phyloP scores from a whole-genome alignment of 108 stramenopile species.

The Pseudonitzschia multistriata region DNA sequence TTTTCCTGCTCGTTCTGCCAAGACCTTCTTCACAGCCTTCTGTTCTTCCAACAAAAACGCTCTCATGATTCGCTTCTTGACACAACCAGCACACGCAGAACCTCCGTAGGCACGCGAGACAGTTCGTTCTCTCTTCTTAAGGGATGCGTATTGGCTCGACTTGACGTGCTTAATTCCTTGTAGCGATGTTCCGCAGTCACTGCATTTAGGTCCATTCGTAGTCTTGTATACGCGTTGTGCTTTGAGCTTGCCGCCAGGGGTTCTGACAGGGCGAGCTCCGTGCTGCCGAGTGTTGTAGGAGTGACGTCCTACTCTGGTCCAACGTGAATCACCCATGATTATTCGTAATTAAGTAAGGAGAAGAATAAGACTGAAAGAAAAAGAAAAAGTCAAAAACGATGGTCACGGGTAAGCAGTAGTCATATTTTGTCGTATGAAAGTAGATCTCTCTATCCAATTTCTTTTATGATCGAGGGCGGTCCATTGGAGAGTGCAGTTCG shows the following conservation, averaged over 20 bases:
- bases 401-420: no score
- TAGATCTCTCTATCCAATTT: no score
- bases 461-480: no score
- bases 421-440: no score
- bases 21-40: slow-evolving; percentile 99
- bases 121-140: slow-evolving; percentile 96
- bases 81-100: slow-evolving; percentile 82
- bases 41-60: slow-evolving; percentile 99
- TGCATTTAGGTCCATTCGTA: slow-evolving; percentile 89
- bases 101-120: slow-evolving; percentile 98
- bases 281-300: slow-evolving; percentile 92
- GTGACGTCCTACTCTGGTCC: slow-evolving; percentile 93
- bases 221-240: slow-evolving; percentile 91
- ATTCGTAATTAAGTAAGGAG: background rate
- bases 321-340: slow-evolving; percentile 88
- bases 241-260: slow-evolving; percentile 91
- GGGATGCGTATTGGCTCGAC: slow-evolving; percentile 54
- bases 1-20: slow-evolving; percentile 77
- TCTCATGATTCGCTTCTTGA: slow-evolving; percentile 92
- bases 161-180: slow-evolving; percentile 90
- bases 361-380: slow-evolving; percentile 17
- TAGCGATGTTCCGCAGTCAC: slow-evolving; percentile 83
- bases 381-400: background rate
- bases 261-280: slow-evolving; percentile 73
- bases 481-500: no score